Conservation (phyloP, 2,329 filamentous ascomycete species). For the Botrytis byssoidea region DNA sequence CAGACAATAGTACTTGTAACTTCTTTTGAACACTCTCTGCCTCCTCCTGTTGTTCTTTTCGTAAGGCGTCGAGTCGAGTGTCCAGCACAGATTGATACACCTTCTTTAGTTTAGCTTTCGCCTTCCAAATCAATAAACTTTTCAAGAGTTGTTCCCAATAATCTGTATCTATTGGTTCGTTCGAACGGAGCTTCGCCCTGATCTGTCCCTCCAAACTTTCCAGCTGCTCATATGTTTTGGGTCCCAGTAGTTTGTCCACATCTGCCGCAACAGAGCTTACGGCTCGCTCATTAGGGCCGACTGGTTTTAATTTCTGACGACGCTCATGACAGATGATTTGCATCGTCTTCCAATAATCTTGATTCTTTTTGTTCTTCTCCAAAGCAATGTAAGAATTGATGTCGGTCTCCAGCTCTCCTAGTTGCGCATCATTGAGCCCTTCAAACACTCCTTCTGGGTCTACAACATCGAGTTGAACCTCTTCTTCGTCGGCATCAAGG, state of each 20-base stretch:
- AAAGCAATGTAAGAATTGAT: conserved; percentile 77
- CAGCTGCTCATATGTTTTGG: conserved; percentile 85
- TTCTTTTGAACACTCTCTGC: conserved; percentile 56
- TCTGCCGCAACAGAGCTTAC: conserved; percentile 81
- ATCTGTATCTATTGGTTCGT: conserved; percentile 87
- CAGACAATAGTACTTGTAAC: conserved; percentile 49
- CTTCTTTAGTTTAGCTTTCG: conserved; percentile 76
- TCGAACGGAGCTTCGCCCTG: conserved; percentile 76
- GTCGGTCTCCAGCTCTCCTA: conserved; percentile 76
- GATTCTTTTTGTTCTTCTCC: conserved; percentile 74
- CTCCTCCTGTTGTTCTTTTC: conserved; percentile 65
- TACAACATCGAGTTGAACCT: conserved; percentile 71
- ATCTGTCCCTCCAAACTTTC: conserved; percentile 85
- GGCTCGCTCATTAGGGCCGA: conserved; percentile 64
- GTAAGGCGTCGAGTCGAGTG: conserved; percentile 64
- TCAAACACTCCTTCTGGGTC: conserved; percentile 81
- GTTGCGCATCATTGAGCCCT: conserved; percentile 62
- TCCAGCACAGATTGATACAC: conserved; percentile 75
- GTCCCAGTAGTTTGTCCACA: conserved; percentile 80
- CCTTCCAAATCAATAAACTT: conserved; percentile 86
- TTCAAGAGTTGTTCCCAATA: conserved; percentile 95
- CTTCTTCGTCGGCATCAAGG: conserved; percentile 76
- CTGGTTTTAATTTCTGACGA: conserved; percentile 61
- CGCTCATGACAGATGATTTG: conserved; percentile 78
- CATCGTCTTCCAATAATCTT: conserved; percentile 91